Evolutionary conservation across 805 yeast genomes (phyloP), one percentile per base, ranked within the genome.

Genomic region (Hanseniaspora hatyaiensis): DNA sequence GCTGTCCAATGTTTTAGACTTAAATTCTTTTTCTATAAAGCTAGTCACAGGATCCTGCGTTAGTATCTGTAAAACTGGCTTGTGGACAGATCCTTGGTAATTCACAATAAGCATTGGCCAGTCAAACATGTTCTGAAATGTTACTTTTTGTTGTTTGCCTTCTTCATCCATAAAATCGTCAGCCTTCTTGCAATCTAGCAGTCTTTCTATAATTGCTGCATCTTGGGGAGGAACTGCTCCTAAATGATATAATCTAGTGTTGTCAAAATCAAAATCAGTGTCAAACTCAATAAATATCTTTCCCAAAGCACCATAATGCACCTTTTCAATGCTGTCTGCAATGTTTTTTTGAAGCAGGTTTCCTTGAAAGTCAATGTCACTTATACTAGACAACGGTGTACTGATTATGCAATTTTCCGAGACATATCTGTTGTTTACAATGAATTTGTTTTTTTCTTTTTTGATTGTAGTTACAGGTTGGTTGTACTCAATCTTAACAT

Each of bases 21-120:
- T n/a, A 78, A 36, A 75, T 58, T 1, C 62, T 54, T 20, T 48
- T 53, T 75, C 80, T 12, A 75, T 55, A 53, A 69, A 71, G n/a
- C 74, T 72, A 0, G 96, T 83, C 23, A 85, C 58, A 0, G 85
- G 82, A 0, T 82, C 77, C 52, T 84, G 89, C 15, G 81, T 80
- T 32, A 87, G 66, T 26, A 77, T 66, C n/a, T 80, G 65, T 16
- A 87, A 63, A 8, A 80, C 65, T 4, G 86, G 78, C 15, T 68
- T 65, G 2, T 64, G 55, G 33, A 66, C 62, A n/a, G 71, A 59
- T 6, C 70, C 65, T n/a, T 74, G 72, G 53, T 73, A 69, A 58
- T 82, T 84, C 12, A 80, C 64, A n/a, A 80, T 69, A 26, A 72
- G 62, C 2, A 78, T 65, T 1, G 94, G 94, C 54, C 69, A 75